Conservation (phyloP, 306 rosid species). For the Rosa persica region DNA sequence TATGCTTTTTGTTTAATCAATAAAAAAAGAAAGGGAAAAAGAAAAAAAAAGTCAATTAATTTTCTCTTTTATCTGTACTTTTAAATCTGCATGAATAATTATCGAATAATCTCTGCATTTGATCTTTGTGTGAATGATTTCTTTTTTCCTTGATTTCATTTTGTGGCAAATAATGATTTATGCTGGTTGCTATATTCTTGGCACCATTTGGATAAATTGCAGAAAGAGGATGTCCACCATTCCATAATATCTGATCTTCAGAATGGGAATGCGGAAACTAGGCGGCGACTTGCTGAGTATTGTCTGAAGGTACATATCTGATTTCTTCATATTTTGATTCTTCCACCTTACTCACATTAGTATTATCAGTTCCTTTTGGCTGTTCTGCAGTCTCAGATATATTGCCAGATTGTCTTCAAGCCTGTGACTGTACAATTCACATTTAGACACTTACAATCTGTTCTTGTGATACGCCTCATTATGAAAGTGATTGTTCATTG, state of each 20-base stretch:
- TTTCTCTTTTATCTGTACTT: background rate
- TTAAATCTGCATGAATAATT: background rate
- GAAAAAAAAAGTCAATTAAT: background rate
- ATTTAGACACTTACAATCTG: background rate
- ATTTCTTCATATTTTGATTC: constrained; percentile 28
- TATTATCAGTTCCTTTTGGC: background rate
- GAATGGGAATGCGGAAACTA: constrained; percentile 93
- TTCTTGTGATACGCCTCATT: background rate
- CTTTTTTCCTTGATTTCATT: constrained; percentile 19
- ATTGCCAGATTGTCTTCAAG: background rate
- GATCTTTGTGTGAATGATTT: constrained; percentile 9
- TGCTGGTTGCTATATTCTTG: constrained; percentile 24
- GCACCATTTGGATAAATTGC: constrained; percentile 31
- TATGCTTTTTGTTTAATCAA: too few species aligned
- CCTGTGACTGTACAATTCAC: background rate
- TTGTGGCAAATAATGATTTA: constrained; percentile 18
- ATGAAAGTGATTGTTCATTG: constrained; percentile 5
- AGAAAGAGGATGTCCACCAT: constrained; percentile 99
- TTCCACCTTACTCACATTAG: constrained; percentile 23
- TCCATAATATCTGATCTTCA: constrained; percentile 98
- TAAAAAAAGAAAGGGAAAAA: too few species aligned
- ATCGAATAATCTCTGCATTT: background rate
- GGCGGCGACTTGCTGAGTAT: constrained; percentile 97
- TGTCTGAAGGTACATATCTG: constrained; percentile 76
- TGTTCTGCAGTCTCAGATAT: background rate